phyloP scores from a whole-genome alignment of 331 rosid genomes.

The Cydonia oblonga region DNA sequence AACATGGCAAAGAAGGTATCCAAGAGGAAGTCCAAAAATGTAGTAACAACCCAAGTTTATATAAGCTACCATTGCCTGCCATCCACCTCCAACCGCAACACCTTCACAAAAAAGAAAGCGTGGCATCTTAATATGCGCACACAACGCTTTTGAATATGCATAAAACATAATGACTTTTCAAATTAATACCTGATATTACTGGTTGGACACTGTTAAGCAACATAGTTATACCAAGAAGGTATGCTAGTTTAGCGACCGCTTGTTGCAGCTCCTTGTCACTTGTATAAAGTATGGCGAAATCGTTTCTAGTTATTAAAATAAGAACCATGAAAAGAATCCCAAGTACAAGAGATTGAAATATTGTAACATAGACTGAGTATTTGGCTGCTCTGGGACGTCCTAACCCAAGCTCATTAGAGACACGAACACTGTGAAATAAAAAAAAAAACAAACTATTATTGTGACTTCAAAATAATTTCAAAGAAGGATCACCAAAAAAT shows the following conservation, averaged over 20 bases:
- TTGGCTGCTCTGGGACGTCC: slow-evolving; percentile 54
- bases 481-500: no score
- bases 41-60: slow-evolving; percentile 69
- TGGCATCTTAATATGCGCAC: not conserved
- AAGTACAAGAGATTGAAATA: slow-evolving; percentile 43
- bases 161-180: not conserved
- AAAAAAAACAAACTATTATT: no score
- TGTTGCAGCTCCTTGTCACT: slow-evolving; percentile 28
- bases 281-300: slow-evolving; percentile 45
- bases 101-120: slow-evolving; percentile 32
- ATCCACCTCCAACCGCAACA: slow-evolving; percentile 89
- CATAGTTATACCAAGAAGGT: slow-evolving; percentile 47
- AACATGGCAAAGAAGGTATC: slow-evolving; percentile 44
- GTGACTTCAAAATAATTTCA: no score
- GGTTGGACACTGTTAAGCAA: slow-evolving; percentile 46
- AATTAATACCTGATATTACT: slow-evolving; percentile 39
- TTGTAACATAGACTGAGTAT: slow-evolving; percentile 42
- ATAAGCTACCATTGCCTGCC: slow-evolving; percentile 75
- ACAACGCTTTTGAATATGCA: not conserved
- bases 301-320: slow-evolving; percentile 31
- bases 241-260: slow-evolving; percentile 45
- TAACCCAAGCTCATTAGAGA: slow-evolving; percentile 59
- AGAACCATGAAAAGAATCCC: slow-evolving; percentile 33
- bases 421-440: no score
- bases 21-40: slow-evolving; percentile 66